Evolutionary conservation across 495 filamentous ascomycete genomes (phyloP).

Genomic region (Aspergillus ostianus): DNA sequence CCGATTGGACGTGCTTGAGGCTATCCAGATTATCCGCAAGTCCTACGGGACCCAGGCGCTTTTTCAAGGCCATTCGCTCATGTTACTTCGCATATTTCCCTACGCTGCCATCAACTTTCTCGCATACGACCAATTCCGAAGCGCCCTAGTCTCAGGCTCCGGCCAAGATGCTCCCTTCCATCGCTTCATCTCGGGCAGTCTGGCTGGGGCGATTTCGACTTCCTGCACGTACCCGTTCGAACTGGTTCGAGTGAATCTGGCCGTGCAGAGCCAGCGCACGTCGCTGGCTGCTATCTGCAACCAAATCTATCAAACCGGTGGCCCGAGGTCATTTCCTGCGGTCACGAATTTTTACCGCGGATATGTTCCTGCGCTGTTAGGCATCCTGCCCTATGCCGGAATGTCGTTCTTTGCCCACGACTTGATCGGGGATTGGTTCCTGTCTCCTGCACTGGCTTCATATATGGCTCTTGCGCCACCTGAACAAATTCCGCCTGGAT

Average conservation of each 20-base stretch:
- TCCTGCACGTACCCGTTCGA: conserved; percentile 98
- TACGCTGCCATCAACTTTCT: conserved; percentile 98
- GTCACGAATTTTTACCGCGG: conserved; percentile 92
- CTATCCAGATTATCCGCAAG: conserved; percentile 78
- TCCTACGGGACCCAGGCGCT: conserved; percentile 74
- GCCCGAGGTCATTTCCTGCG: conserved; percentile 25
- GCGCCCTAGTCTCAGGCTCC: conserved; percentile 62
- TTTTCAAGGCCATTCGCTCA: conserved; percentile 92
- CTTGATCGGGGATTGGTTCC: conserved; percentile 75
- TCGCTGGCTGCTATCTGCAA: conserved; percentile 69
- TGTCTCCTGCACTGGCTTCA: conserved; percentile 57
- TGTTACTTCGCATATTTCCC: conserved; percentile 90
- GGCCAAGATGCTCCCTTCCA: conserved; percentile 78
- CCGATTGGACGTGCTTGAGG: conserved; percentile 74
- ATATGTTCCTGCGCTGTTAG: conserved; percentile 81
- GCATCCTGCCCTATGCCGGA: conserved; percentile 96
- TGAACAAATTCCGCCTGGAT: conserved; percentile 17
- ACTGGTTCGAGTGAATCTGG: conserved; percentile 85
- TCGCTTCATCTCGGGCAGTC: conserved; percentile 70
- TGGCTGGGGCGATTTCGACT: conserved; percentile 86
- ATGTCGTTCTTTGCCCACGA: conserved; percentile 96
- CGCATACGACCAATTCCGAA: conserved; percentile 92
- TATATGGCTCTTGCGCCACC: conserved; percentile 64
- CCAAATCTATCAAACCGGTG: conserved; percentile 77
- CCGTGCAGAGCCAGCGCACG: conserved; percentile 78